Base-by-base conservation (phyloP, 805 yeast genomes). In the Suhomyces pyralidae region DNA sequence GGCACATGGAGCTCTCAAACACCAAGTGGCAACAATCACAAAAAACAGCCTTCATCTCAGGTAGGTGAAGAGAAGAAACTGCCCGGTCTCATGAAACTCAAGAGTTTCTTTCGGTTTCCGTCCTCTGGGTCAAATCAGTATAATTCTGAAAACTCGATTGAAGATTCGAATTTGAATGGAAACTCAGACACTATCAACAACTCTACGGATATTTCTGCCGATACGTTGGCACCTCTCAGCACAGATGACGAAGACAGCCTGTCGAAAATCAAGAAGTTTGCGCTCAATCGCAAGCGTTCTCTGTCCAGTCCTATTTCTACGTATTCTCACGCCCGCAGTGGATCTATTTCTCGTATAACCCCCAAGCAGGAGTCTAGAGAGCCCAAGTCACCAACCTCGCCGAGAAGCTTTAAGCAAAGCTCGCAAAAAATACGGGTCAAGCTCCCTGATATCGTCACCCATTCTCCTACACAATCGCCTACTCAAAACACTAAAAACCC, bases 51-150 rank as follows among this genome's bases (percentile, higher is more conserved):
- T 45, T 19, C 12, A 22, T 14, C 51, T 40, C 44, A 55, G 48
- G 28, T 19, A 30, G 48, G 40, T 12, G 38, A 24, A 38, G 57
- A 45, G 46, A 58, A 54, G 44, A 58, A 55, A 42, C 63, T 55
- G 46, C 60, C 63, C n/a, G 56, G 69, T 32, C 58, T 69, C 53
- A 57, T 59, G 25, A 69, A 64, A 51, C 58, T 71, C 34, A 66
- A 66, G 51, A 64, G 59, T 42, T 54, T 70, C 20, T 69, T 70
- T 58, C 64, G 63, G 26, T 53, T 67, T 26, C 48, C 58, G 40
- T 34, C 48, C 2, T 46, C 48, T 5, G 12, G 40, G 5, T 26
- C 40, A 4, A 42, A 24, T n/a, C 45, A 40, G 10, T 6, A 20
- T 5, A 14, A 9, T n/a, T 22, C 17, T n/a, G 45, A 42, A 10